Conservation (phyloP, 345 rosid genomes). For the Cardiospermum halicacabum region DNA sequence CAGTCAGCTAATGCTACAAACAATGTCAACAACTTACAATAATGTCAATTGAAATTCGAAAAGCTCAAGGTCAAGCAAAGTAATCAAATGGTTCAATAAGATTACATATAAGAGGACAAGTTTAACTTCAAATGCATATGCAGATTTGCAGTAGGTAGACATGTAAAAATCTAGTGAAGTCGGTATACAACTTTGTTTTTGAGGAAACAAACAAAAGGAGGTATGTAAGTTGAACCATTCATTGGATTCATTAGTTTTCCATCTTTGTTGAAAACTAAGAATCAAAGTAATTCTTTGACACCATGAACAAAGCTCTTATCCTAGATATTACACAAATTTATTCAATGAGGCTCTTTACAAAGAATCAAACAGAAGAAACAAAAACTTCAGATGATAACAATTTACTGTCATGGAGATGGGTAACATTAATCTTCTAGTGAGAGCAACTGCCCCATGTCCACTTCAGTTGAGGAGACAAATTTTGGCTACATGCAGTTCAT, state of each 20-base stretch:
- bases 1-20: neutral
- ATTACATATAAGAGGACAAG: slow-evolving; percentile 4
- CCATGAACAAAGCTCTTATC: neutral
- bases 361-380: neutral
- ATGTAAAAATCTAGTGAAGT: slow-evolving; percentile 10
- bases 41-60: neutral
- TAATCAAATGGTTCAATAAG: neutral
- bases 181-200: slow-evolving; percentile 11
- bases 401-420: slow-evolving; percentile 6
- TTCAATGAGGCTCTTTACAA: neutral
- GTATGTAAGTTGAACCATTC: slow-evolving; percentile 10
- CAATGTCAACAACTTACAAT: neutral
- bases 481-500: slow-evolving; percentile 1
- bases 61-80: neutral
- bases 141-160: slow-evolving; percentile 12
- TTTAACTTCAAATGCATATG: slow-evolving; percentile 5
- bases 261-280: neutral
- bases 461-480: neutral
- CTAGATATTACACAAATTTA: neutral
- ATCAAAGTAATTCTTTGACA: neutral
- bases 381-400: neutral
- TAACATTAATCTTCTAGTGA: slow-evolving; percentile 2
- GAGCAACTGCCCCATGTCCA: neutral
- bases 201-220: slow-evolving; percentile 15
- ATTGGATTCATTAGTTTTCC: slow-evolving; percentile 11